phyloP scores from a whole-genome alignment of 106 monocot species.

The Triglochin maritima region DNA sequence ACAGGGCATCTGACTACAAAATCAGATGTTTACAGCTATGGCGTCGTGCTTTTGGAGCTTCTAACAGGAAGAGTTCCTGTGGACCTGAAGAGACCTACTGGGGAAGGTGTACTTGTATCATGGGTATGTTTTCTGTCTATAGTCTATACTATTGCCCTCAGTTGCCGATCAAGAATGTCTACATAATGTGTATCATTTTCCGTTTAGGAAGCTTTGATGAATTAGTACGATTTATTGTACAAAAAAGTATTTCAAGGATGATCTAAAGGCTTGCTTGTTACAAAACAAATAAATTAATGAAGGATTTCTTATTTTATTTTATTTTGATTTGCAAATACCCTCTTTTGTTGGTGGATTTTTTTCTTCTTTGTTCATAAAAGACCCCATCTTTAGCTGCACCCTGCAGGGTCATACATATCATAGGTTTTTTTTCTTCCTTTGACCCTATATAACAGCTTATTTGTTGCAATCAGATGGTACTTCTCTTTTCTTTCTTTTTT shows the following conservation, averaged over 20 bases:
- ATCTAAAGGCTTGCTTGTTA: background rate
- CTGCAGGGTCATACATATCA: background rate
- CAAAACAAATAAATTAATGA: background rate
- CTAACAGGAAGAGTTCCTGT: constrained; percentile 95
- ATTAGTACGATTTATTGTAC: background rate
- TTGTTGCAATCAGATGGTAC: too few species aligned
- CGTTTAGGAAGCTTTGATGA: background rate
- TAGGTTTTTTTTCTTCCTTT: background rate
- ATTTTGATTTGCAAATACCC: too few species aligned
- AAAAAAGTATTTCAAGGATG: background rate
- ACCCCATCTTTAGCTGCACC: background rate
- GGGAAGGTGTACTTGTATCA: constrained; percentile 79
- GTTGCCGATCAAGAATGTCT: background rate
- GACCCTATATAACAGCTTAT: background rate
- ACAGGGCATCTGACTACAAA: constrained; percentile 98
- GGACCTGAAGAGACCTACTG: constrained; percentile 87
- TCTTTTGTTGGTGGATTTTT: background rate
- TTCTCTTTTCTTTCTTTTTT: too few species aligned
- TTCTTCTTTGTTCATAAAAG: background rate
- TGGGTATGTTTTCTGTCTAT: constrained; percentile 38
- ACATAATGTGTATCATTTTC: too few species aligned
- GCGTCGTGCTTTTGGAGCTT: constrained; percentile 92
- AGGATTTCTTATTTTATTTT: too few species aligned
- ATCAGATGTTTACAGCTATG: constrained; percentile 99
- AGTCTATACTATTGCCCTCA: background rate